phyloP scores from a whole-genome alignment of 768 basidiomycete genomes.

The Rhodotorula taiwanensis region DNA sequence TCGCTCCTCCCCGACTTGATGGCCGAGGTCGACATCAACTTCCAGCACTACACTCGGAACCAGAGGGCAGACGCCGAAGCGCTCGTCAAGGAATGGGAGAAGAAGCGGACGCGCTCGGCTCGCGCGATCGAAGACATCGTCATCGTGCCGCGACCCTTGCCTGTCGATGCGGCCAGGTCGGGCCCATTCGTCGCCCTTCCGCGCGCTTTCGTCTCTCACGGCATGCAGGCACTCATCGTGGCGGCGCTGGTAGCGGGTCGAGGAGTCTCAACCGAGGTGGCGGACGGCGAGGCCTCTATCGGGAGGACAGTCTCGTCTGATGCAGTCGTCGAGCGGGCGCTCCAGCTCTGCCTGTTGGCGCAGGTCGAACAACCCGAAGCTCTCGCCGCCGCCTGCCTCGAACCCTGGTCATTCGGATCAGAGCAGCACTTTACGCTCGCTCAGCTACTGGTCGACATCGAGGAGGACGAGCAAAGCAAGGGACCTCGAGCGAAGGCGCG shows the following conservation, averaged over 20 bases:
- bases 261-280: background rate
- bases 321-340: slow-evolving; percentile 77
- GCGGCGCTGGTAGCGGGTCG: slow-evolving; percentile 60
- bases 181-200: slow-evolving; percentile 67
- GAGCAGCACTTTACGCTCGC: slow-evolving; percentile 49
- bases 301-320: slow-evolving; percentile 47
- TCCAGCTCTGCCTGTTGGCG: slow-evolving; percentile 80
- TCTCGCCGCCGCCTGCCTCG: slow-evolving; percentile 55
- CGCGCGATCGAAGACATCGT: slow-evolving; percentile 52
- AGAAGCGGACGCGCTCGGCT: slow-evolving; percentile 46
- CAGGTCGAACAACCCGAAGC: slow-evolving; percentile 60
- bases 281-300: background rate
- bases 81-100: slow-evolving; percentile 60
- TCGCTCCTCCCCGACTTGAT: slow-evolving; percentile 74
- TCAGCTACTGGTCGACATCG: slow-evolving; percentile 67
- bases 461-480: slow-evolving; percentile 65
- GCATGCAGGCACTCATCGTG: slow-evolving; percentile 55
- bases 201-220: too few relatives aligned
- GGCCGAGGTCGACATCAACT: slow-evolving; percentile 89
- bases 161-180: slow-evolving; percentile 48
- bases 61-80: slow-evolving; percentile 84
- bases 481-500: slow-evolving; percentile 61
- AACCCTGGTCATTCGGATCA: background rate
- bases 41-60: slow-evolving; percentile 90
- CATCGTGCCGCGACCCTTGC: slow-evolving; percentile 65